Conservation (phyloP, 2,329 filamentous ascomycete genomes). For the Aspergillus cejpii region DNA sequence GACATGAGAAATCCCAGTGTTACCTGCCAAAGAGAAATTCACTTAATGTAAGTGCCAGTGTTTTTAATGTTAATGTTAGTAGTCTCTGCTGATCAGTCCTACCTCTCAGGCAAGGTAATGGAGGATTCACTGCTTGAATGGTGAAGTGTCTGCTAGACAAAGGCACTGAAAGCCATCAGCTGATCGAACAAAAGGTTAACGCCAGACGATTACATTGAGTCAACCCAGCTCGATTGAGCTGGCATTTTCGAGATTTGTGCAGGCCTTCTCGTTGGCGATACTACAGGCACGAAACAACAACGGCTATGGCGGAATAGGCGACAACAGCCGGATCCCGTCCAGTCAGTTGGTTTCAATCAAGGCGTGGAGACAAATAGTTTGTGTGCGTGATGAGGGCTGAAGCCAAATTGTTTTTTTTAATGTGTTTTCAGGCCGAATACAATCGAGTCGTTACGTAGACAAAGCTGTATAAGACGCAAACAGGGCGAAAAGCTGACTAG, state of each 20-base stretch:
- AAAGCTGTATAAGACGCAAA: slow-evolving; percentile 31
- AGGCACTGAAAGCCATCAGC: too few relatives aligned
- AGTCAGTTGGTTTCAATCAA: slow-evolving; percentile 5
- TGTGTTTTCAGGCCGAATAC: slow-evolving; percentile 31
- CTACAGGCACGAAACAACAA: slow-evolving; percentile 18
- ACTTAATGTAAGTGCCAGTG: too few relatives aligned
- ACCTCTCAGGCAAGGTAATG: too few relatives aligned
- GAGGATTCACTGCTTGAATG: too few relatives aligned
- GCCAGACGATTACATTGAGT: background rate
- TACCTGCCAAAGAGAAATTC: too few relatives aligned
- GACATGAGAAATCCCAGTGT: too few relatives aligned
- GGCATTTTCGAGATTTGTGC: too few relatives aligned
- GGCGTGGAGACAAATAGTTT: slow-evolving; percentile 13
- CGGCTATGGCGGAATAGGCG: slow-evolving; percentile 17
- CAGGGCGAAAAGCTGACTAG: slow-evolving; percentile 39
- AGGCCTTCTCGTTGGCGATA: slow-evolving; percentile 11
- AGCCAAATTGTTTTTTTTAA: slow-evolving; percentile 14
- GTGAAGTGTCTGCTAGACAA: too few relatives aligned
- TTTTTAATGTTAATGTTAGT: too few relatives aligned
- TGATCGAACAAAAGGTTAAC: too few relatives aligned
- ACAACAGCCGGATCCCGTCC: background rate
- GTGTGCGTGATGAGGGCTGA: slow-evolving; percentile 9
- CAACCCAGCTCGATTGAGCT: too few relatives aligned
- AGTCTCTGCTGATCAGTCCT: too few relatives aligned
- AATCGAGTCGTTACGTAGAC: slow-evolving; percentile 41